Evolutionary conservation across 2,329 filamentous ascomycete species (phyloP).

Genomic region (Ascochyta pisi): DNA sequence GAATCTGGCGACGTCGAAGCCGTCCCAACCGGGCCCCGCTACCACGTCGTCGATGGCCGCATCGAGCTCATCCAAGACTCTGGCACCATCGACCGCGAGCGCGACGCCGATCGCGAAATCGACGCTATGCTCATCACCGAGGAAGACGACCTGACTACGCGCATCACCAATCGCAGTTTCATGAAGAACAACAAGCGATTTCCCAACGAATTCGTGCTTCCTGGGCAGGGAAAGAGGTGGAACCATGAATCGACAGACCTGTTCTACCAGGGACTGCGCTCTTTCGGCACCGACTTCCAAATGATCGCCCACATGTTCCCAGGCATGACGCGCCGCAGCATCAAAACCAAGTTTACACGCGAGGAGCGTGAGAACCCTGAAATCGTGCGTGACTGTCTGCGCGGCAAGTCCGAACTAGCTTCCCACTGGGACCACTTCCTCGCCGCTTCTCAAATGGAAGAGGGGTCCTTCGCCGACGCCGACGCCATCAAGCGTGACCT

Average conservation of each 20-base stretch:
- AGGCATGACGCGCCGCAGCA: slow-evolving; percentile 71
- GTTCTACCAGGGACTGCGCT: slow-evolving; percentile 76
- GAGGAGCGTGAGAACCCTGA: slow-evolving; percentile 73
- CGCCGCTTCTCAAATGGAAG: slow-evolving; percentile 35
- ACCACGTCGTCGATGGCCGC: slow-evolving; percentile 70
- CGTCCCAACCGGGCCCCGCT: slow-evolving; percentile 52
- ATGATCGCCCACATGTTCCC: slow-evolving; percentile 81
- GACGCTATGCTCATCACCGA: slow-evolving; percentile 68
- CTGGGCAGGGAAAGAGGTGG: slow-evolving; percentile 64
- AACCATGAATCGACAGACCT: slow-evolving; percentile 72
- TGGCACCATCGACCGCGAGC: slow-evolving; percentile 72
- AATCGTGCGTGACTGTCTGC: slow-evolving; percentile 69
- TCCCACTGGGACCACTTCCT: slow-evolving; percentile 51
- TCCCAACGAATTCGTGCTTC: slow-evolving; percentile 53
- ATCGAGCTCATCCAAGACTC: slow-evolving; percentile 75
- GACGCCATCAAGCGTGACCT: slow-evolving; percentile 44
- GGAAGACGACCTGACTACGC: slow-evolving; percentile 78
- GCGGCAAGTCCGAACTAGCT: slow-evolving; percentile 46
- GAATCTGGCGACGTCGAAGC: slow-evolving; percentile 18
- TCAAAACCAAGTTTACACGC: slow-evolving; percentile 83
- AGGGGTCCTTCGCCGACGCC: slow-evolving; percentile 48
- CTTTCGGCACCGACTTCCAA: slow-evolving; percentile 84
- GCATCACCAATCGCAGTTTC: slow-evolving; percentile 73
- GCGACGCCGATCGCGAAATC: slow-evolving; percentile 63
- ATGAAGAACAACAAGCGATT: slow-evolving; percentile 65